Percentiles rank a stretch among this genome's conserved stretches.
Conservation (phyloP, 73 alveolate species). For the Halteria grandinella region DNA sequence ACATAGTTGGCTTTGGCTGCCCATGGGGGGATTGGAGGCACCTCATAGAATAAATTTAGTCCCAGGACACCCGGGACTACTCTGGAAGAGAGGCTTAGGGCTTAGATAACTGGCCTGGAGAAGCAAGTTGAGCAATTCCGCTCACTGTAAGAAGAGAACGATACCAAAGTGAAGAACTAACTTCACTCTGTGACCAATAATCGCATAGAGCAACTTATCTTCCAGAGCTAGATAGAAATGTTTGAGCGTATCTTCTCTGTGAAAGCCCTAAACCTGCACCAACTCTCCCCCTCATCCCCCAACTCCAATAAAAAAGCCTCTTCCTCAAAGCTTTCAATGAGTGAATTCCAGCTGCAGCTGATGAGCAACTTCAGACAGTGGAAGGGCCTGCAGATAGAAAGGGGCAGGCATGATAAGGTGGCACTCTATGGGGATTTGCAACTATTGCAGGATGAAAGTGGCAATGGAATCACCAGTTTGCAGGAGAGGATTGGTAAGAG, state of each 20-base stretch:
- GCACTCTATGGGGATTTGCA: not conserved
- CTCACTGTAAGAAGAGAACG: not conserved
- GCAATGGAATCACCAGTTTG: not conserved
- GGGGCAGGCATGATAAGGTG: not conserved
- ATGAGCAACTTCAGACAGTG: not conserved
- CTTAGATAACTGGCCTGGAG: too few relatives aligned
- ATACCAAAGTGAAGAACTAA: not conserved
- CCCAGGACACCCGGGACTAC: too few relatives aligned
- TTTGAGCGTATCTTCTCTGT: not conserved
- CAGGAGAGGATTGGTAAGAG: not conserved
- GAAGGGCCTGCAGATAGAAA: not conserved
- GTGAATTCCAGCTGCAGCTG: constrained; percentile 9
- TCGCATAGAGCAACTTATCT: not conserved
- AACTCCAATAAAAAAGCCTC: not conserved
- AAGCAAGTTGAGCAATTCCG: too few relatives aligned
- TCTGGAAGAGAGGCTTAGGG: too few relatives aligned
- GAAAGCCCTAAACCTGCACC: not conserved
- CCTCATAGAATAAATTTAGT: too few relatives aligned
- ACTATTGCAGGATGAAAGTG: not conserved
- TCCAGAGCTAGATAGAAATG: not conserved
- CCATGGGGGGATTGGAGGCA: not conserved
- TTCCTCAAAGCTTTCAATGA: not conserved
- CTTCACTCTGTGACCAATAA: not conserved
- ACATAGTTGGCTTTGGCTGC: constrained; percentile 1
- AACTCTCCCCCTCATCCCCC: not conserved